Evolutionary conservation across 768 basidiomycete species (phyloP), one percentile per base, ranked within the genome.

Genomic region (Suillus lakei): DNA sequence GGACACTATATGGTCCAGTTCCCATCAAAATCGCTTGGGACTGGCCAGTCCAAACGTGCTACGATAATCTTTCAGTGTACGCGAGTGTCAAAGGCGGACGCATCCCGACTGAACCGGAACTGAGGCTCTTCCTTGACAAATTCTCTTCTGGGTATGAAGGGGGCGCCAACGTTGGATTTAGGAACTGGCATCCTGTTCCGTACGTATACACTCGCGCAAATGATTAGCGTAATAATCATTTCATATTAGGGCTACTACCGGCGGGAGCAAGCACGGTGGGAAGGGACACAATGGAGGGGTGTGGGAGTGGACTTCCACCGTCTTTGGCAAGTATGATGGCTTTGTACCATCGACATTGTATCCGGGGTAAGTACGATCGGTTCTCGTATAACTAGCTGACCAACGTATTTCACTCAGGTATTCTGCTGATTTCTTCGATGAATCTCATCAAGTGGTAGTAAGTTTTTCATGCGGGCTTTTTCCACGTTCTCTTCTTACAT

Each of bases 221-320:
- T 28, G 26, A 30, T 28, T 12, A 21, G 12, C 18, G 18, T 13
- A 13, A 21, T 59, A 21, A 41, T 12, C 5, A 13, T 53, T 67
- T 64, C 60, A 66, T 30, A 60, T 12, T 58, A 92, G 91, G 36
- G 87, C 91, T 26, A 93, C 92, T 50, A 86, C 87, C 2, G 92
- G 91, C 41, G 76, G 82, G 66, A 79, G 80, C 65, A 80, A 75
- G 60, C 71, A 73, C 64, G 82, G 76, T 26, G 86, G 88, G 3
- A 85, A 80, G 74, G 91, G 93, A 13, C 87, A 88, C 67, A 98
- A 99, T 69, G 98, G 98, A 8, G 98, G 98, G 6, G 91, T 98
- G 18, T 99, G 97, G 96, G 96, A 98, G 80, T 99, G 96, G 96
- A 98, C 97, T 0, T 91, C 91, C 23, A 96, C 95, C 18, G 69